Conservation (phyloP, 805 yeast genomes). For the Metschnikowia arizonensis region DNA sequence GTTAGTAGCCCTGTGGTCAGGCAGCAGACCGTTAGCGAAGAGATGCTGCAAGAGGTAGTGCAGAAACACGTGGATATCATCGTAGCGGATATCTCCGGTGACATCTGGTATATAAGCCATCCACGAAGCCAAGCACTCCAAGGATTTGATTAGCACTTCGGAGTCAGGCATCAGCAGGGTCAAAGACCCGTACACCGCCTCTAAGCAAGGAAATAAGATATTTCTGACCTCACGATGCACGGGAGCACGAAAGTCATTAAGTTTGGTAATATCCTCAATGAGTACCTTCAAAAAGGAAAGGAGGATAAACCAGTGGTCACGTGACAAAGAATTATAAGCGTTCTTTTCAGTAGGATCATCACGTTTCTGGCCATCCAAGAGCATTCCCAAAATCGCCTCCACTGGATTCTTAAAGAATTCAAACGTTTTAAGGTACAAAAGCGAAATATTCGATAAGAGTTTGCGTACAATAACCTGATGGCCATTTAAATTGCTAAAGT, state of each 20-base stretch:
- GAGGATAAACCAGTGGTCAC: constrained; percentile 12
- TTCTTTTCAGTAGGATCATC: neutral
- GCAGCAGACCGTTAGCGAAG: neutral
- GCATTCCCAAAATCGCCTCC: constrained; percentile 1
- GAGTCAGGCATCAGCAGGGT: neutral
- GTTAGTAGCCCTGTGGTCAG: constrained; percentile 7
- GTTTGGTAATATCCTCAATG: constrained; percentile 49
- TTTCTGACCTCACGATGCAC: constrained; percentile 39
- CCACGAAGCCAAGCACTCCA: constrained; percentile 36
- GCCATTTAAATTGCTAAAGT: constrained; percentile 3
- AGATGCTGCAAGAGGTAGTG: constrained; percentile 9
- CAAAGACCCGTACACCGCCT: constrained; percentile 20
- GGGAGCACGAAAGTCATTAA: constrained; percentile 19
- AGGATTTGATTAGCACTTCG: constrained; percentile 1
- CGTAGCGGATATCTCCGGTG: constrained; percentile 31
- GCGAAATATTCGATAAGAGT: constrained; percentile 51
- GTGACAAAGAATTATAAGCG: neutral
- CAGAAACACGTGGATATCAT: constrained; percentile 10
- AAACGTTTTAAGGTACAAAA: constrained; percentile 41
- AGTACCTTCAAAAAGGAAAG: constrained; percentile 42
- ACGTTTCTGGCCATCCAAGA: neutral
- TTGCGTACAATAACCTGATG: constrained; percentile 48
- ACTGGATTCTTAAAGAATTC: constrained; percentile 42
- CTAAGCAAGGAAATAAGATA: constrained; percentile 27
- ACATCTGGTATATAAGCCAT: constrained; percentile 33